Evolutionary conservation across 2,329 filamentous ascomycete species (phyloP), one percentile per base, ranked within the genome.

Genomic region (Leptodontidium sp.): DNA sequence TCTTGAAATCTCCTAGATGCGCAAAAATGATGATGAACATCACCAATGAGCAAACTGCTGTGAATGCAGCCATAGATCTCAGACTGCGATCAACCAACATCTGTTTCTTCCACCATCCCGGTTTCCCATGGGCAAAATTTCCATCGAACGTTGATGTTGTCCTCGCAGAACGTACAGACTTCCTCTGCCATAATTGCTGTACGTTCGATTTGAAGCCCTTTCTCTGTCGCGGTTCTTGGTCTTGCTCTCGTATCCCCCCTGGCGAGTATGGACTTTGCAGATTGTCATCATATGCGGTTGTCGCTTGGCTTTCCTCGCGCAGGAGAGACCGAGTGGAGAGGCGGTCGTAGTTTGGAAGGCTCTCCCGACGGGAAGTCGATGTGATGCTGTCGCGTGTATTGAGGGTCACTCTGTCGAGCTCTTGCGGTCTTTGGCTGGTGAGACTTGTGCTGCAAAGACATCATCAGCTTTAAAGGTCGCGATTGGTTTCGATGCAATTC

Each of bases 61-160:
- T 73, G 55, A 72, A 73, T 1, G 38, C 68, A 15, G 72, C 71
- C 70, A 73, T 71, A 6, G 67, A 68, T 35, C 70, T 61, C 26
- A 74, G 38, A 70, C 68, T 73, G 17, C 70, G 65, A 64, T 74
- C 72, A 12, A 69, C 67, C 32, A 75, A 38, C 70, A 73, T 73
- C 61, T 73, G 71, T 52, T 73, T 72, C 57, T 67, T 70, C 72
- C 72, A 75, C 71, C 68, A 70, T 0, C 69, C 73, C 17, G 68
- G 68, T 64, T 66, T 71, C 1, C 69, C 73, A 49, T 71, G 65
- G n/a, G 73, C 72, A 49, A 73, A 73, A n/a, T 66, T 57, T 2
- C 70, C 72, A 65, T 71, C 67, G 47, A 74, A 73, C 1, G 66
- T 68, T 5, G 64, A 65, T 7, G 45, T 76, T 43, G 55, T 68